phyloP scores from a whole-genome alignment of 2,329 filamentous ascomycete species.

The Claviceps maximensis region DNA sequence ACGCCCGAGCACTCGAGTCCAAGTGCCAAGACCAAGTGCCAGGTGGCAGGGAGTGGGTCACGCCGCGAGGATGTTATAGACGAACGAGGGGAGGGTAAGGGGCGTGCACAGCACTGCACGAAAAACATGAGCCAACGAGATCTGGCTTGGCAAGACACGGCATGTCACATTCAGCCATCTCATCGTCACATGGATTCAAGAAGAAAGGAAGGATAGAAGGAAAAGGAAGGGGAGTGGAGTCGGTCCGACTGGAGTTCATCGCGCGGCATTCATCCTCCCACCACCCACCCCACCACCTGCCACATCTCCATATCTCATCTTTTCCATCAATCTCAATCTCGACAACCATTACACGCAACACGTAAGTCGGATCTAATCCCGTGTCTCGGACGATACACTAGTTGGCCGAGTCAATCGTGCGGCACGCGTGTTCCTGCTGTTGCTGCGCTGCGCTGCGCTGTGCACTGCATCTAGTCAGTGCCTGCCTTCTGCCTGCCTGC shows the following conservation, averaged over 20 bases:
- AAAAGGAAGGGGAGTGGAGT: background rate
- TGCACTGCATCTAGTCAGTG: too few relatives aligned
- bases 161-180: background rate
- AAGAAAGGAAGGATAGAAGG: background rate
- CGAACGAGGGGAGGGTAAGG: background rate
- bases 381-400: background rate
- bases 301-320: background rate
- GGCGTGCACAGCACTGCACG: background rate
- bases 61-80: background rate
- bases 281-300: background rate
- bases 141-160: background rate
- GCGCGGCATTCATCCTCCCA: background rate
- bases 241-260: conserved; percentile 2
- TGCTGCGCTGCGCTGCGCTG: background rate
- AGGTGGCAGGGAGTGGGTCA: background rate
- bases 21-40: background rate
- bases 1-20: background rate
- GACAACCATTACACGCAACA: background rate
- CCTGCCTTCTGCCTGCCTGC: too few relatives aligned
- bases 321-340: background rate
- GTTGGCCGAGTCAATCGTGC: background rate
- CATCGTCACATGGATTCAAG: background rate
- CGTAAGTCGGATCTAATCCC: background rate
- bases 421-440: background rate
- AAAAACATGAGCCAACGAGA: background rate